A percentile compares a stretch with the other conserved stretches of the same genome.
Conservation (phyloP, 352 stramenopile species). For the Globisporangium heterothallicum region DNA sequence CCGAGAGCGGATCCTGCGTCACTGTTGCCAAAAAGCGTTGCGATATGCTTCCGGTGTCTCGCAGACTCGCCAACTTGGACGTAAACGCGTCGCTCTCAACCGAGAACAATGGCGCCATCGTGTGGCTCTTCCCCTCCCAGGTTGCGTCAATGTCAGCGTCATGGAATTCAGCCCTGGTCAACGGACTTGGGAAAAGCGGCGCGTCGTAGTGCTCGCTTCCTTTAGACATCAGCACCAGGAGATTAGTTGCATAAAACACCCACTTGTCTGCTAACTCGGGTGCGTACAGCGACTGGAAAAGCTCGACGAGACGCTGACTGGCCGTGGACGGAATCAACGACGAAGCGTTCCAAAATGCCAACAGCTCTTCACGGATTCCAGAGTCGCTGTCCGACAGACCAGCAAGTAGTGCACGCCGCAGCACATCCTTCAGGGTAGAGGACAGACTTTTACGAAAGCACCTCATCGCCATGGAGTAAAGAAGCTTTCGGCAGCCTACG, state of each 20-base stretch:
- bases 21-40: constrained; percentile 10
- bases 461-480: constrained; percentile 37
- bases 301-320: constrained; percentile 34
- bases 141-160: constrained; percentile 56
- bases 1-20: constrained; percentile 12
- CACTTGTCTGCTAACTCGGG: constrained; percentile 49
- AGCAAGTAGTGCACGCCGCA: constrained; percentile 35
- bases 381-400: constrained; percentile 48
- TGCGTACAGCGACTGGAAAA: constrained; percentile 47
- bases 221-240: constrained; percentile 38
- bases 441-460: constrained; percentile 25
- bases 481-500: constrained; percentile 26
- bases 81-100: constrained; percentile 57
- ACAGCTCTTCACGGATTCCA: constrained; percentile 28
- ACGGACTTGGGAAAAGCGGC: constrained; percentile 43
- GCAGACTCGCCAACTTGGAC: constrained; percentile 5
- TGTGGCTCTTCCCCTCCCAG: constrained; percentile 62
- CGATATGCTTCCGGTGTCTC: constrained; percentile 1
- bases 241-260: constrained; percentile 62
- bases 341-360: constrained; percentile 45
- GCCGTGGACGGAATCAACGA: constrained; percentile 26
- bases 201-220: constrained; percentile 21
- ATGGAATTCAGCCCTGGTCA: constrained; percentile 40
- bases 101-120: constrained; percentile 74
- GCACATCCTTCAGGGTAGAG: constrained; percentile 11